Base-by-base conservation (phyloP, 83 land plant genomes). In the Picea abies region DNA sequence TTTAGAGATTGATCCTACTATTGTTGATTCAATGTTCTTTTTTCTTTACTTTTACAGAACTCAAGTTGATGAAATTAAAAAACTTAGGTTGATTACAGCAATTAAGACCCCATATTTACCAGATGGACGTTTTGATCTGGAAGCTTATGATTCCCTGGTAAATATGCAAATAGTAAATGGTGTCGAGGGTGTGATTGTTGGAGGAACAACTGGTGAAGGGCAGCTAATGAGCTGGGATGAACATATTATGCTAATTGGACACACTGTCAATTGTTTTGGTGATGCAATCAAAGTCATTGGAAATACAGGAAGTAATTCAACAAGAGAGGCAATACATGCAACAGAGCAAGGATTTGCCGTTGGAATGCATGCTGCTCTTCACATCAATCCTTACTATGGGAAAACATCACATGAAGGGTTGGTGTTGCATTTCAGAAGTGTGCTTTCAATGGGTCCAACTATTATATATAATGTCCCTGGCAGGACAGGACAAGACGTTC, bases 171-270 rank as follows among this genome's bases (percentile, higher is more conserved):
- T 97, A 12, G 80, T 32, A 69, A 87, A 93, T 83, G 97, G 98
- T 35, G 97, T 84, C 14, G 99, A 97, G 83, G 98, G 95, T 75
- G 84, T 97, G 1, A 91, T 97, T 44, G 96, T 97, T 39, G 99
- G 99, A 73, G 99, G 99, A n/a, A 97, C 99, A 75, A 97, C 99
- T 60, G 99, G 99, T 23, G 99, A 97, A 85, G 99, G 99, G 47
- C 99, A 97, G 63, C 88, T 97, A 39, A 96, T 97, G 99, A 91
- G 91, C 81, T 97, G 99, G 99, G 98, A 96, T 84, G 99, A 97
- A 80, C 99, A 96, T 84, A 96, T 97, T 64, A 94, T 94, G 99
- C 98, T 97, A 49, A 97, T 97, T 82, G 97, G 88, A 37, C 98
- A 97, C 82, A 96, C 98, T 5, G 93, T 96, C 68, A 90, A 89